A percentile compares a stretch with the other conserved stretches of the same genome.
Evolutionary conservation across 768 basidiomycete genomes (phyloP).

Genomic region (Tulasnella sp.): DNA sequence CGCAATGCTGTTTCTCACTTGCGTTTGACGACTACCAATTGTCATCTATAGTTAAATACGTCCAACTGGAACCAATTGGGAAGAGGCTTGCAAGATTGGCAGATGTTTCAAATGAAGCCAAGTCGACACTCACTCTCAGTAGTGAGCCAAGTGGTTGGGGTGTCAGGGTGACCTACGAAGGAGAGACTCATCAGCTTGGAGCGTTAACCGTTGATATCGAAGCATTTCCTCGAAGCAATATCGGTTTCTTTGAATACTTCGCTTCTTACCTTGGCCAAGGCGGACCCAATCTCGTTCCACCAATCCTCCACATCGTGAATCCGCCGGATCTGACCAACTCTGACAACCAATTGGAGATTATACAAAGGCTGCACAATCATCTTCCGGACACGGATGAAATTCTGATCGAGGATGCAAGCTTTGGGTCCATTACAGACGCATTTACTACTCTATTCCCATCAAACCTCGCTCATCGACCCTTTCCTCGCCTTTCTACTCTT

Average conservation of each 20-base stretch:
- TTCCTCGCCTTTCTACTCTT: not conserved
- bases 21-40: not conserved
- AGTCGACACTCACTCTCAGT: not conserved
- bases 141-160: not conserved
- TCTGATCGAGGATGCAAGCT: not conserved
- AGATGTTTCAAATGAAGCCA: not conserved
- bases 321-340: not conserved
- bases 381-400: not conserved
- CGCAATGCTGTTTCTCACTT: not conserved
- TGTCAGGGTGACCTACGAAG: not conserved
- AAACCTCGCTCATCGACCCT: not conserved
- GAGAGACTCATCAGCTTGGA: not conserved
- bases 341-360: not conserved
- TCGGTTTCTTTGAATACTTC: not conserved
- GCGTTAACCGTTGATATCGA: not conserved
- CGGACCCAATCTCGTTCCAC: not conserved
- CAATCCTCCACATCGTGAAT: not conserved
- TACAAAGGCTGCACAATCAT: not conserved
- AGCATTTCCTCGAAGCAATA: not conserved
- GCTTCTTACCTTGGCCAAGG: not conserved
- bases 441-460: not conserved
- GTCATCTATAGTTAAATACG: not conserved
- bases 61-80: not conserved
- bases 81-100: not conserved
- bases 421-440: not conserved